phyloP scores from a whole-genome alignment of 305 asterid species.

The Solanum hybrid region DNA sequence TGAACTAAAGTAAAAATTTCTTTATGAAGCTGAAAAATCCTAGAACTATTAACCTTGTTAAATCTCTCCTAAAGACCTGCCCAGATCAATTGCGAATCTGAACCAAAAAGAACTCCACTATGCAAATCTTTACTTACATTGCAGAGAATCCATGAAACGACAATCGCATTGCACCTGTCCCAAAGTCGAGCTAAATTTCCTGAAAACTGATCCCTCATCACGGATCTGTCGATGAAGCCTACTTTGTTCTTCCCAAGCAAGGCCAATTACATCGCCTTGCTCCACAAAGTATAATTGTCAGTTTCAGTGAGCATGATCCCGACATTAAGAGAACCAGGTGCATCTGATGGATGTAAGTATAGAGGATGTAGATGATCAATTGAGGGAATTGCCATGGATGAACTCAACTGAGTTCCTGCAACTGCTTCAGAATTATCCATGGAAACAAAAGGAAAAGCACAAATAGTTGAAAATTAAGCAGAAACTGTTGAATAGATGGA shows the following conservation, averaged over 20 bases:
- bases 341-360: not conserved
- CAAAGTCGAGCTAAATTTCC: not conserved
- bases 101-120: not conserved
- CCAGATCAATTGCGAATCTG: not conserved
- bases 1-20: not conserved
- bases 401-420: no score
- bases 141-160: not conserved
- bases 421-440: no score
- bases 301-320: not conserved
- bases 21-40: not conserved
- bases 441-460: no score
- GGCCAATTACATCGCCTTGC: not conserved
- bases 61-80: not conserved
- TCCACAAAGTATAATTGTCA: no score
- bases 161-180: not conserved
- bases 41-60: not conserved
- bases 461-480: no score
- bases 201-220: no score
- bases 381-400: no score
- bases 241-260: no score
- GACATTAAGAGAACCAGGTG: not conserved
- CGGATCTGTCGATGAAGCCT: not conserved
- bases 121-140: not conserved
- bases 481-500: no score
- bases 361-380: no score